phyloP scores from a whole-genome alignment of 495 filamentous ascomycete genomes.

The Durotheca rogersii region DNA sequence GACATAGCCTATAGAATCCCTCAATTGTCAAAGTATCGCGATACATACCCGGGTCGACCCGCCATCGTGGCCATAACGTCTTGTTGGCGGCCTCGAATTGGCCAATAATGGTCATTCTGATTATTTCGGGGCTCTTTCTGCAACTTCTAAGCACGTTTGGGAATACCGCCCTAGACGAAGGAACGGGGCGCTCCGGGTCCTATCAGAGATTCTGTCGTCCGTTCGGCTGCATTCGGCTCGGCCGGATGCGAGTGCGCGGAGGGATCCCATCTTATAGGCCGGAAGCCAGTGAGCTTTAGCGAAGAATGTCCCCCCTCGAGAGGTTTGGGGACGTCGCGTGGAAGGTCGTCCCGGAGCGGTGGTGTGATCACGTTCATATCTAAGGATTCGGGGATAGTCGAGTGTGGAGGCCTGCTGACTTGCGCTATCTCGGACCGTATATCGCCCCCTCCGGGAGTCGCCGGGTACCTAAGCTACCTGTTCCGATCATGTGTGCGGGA shows the following conservation, averaged over 20 bases:
- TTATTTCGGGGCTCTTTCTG: neutral
- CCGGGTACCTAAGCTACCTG: constrained; percentile 28
- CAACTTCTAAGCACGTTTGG: neutral
- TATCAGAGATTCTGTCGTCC: neutral
- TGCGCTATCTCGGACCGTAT: constrained; percentile 17
- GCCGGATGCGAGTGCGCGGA: neutral
- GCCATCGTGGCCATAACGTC: too few relatives aligned
- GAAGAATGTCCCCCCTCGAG: too few relatives aligned
- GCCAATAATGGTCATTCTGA: neutral
- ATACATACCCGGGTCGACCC: too few relatives aligned
- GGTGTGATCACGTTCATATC: constrained; percentile 14
- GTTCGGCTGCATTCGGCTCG: neutral
- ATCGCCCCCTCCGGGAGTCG: constrained; percentile 22
- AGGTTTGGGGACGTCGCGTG: neutral
- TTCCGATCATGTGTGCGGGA: constrained; percentile 3
- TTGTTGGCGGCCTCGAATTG: too few relatives aligned
- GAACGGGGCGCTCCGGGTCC: neutral
- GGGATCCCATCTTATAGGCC: too few relatives aligned
- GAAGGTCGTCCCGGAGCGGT: constrained; percentile 16
- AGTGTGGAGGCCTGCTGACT: constrained; percentile 22
- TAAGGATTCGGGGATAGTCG: constrained; percentile 14
- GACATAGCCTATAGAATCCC: too few relatives aligned
- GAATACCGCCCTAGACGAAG: neutral
- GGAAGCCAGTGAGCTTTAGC: too few relatives aligned
- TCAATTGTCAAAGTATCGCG: too few relatives aligned